Base-by-base conservation (phyloP, 2,329 filamentous ascomycete genomes). In the Botrytis fragariae region DNA sequence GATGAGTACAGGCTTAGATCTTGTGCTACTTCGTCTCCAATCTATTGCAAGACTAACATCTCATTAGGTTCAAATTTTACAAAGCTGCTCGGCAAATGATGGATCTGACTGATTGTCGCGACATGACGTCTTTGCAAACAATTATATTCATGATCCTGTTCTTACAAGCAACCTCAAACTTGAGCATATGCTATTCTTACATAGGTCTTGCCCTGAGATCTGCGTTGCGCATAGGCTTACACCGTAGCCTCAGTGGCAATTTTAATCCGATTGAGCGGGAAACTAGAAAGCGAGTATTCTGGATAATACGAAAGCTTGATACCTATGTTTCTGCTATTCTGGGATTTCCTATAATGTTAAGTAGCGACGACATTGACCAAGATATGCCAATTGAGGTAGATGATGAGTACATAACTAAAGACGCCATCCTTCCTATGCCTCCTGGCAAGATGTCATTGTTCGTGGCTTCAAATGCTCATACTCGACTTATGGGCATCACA, bases 131-230 rank as follows among this genome's bases (percentile, higher is more conserved):
- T 1, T 84, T 95, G 14, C 93, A 96, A 81, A 89, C 91, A 3
- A 86, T 96, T 10, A 83, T 94, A 32, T 94, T 93, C 80, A 92
- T 94, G 87, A 92, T 94, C 67, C 84, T 95, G 4, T 96, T 95
- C 79, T 85, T 95, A 1, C 93, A 96, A 79, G 90, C 91, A 3
- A 93, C 93, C 2, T 92, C 92, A 16, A 93, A 93, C 79, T 84
- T 95, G 44, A 93, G 90, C 79, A 92, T 90, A 16, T 95, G 93
- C 80, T 95, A 95, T 81, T 89, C 92, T 0, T 94, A 93, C 77
- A 87, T 95, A 65, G 93, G 93, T 10, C 92, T 95, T 77, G 93
- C 92, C 3, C 84, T 95, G 67, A 88, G 92, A 69, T 91, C 92
- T 10, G 90, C 92, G n/a, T 83, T 95, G 48, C 89, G 92, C 42